phyloP scores from a whole-genome alignment of 2,329 filamentous ascomycete species.

The Fusarium papillatum region DNA sequence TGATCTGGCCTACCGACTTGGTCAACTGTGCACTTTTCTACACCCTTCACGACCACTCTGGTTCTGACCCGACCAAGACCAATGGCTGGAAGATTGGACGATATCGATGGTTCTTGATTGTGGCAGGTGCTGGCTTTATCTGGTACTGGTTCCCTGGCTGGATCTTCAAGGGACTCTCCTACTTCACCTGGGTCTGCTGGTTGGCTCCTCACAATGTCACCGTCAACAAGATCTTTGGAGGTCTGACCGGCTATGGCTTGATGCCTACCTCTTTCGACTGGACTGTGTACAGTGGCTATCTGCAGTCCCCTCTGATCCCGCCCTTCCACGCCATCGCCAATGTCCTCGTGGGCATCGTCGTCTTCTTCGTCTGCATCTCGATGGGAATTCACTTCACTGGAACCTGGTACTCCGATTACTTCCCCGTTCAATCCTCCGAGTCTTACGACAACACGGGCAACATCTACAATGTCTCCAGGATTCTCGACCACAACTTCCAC shows the following conservation, averaged over 20 bases:
- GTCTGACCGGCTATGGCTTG: constrained; percentile 68
- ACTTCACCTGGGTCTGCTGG: constrained; percentile 74
- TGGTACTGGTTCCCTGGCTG: constrained; percentile 75
- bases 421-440: constrained; percentile 72
- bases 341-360: constrained; percentile 63
- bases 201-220: constrained; percentile 71
- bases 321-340: constrained; percentile 70
- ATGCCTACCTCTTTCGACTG: constrained; percentile 73
- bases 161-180: constrained; percentile 72
- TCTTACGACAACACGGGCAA: constrained; percentile 75
- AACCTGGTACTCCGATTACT: constrained; percentile 69
- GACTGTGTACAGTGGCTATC: constrained; percentile 62
- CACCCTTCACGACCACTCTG: constrained; percentile 60
- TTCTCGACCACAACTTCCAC: constrained; percentile 67
- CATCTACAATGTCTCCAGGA: constrained; percentile 71
- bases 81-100: constrained; percentile 75
- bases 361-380: constrained; percentile 70
- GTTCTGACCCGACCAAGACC: constrained; percentile 61
- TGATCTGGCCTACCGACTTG: constrained; percentile 70
- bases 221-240: constrained; percentile 75
- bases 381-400: constrained; percentile 71
- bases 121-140: constrained; percentile 63
- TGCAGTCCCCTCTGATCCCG: constrained; percentile 64
- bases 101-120: constrained; percentile 73
- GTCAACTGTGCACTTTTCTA: constrained; percentile 67